Percentiles rank a stretch among this genome's conserved stretches.
Evolutionary conservation across 495 filamentous ascomycete species (phyloP).

Genomic region (Apodospora peruviana): DNA sequence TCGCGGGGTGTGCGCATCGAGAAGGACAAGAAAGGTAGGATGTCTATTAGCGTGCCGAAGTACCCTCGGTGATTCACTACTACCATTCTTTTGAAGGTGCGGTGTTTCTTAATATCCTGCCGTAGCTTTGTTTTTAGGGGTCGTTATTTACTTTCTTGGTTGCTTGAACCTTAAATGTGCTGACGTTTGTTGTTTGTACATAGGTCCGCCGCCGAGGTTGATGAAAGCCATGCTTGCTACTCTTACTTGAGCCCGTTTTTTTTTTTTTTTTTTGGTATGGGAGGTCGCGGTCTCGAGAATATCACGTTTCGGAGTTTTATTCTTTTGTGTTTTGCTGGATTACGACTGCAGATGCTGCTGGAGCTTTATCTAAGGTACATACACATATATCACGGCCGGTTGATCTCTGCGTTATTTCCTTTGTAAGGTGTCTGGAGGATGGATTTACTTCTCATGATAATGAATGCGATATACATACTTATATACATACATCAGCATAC

Average conservation of each 20-base stretch:
- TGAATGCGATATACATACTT: too few species aligned
- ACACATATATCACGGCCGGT: too few species aligned
- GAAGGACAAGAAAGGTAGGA: conserved; percentile 84
- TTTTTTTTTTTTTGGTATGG: neutral
- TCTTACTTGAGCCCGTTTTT: conserved; percentile 49
- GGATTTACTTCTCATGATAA: too few species aligned
- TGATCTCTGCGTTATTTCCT: too few species aligned
- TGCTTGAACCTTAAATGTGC: neutral
- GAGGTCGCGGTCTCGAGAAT: too few species aligned
- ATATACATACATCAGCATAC: too few species aligned
- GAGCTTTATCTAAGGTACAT: too few species aligned
- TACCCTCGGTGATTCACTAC: conserved; percentile 38
- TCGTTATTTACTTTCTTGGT: neutral
- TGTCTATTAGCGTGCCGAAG: conserved; percentile 59
- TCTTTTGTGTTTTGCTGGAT: too few species aligned
- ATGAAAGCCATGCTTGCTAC: conserved; percentile 74
- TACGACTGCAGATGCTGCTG: too few species aligned
- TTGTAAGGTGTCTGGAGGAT: too few species aligned
- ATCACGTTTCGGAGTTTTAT: too few species aligned
- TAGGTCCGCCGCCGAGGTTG: conserved; percentile 52
- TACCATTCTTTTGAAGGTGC: conserved; percentile 9
- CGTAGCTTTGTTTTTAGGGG: neutral
- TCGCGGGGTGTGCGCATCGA: conserved; percentile 60
- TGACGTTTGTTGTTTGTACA: neutral
- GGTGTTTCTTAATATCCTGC: conserved; percentile 6